phyloP scores from a whole-genome alignment of 345 rosid genomes.

The Geranium rotundifolium region DNA sequence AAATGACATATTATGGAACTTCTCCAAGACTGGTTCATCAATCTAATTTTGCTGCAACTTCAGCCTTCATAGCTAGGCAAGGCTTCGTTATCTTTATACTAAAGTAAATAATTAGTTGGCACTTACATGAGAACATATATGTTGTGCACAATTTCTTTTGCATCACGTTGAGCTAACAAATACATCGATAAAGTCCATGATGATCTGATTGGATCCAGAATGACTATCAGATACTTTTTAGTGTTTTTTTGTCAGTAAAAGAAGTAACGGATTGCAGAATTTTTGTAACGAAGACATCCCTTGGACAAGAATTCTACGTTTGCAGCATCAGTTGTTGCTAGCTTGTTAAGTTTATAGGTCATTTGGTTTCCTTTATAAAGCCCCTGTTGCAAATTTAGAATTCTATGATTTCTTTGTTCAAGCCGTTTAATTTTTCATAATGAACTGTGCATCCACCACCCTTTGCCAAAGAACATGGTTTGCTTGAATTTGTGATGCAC shows the following conservation, averaged over 20 bases:
- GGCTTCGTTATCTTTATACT: conserved; percentile 11
- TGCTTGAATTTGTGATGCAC: no score
- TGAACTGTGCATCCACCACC: no score
- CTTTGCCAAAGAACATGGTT: no score
- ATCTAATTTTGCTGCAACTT: conserved; percentile 94
- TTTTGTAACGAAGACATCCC: background rate
- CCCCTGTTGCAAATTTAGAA: background rate
- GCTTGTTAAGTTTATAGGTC: no score
- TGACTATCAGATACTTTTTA: background rate
- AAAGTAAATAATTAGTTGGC: no score
- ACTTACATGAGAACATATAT: no score
- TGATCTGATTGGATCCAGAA: background rate
- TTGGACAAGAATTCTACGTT: background rate
- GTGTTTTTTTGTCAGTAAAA: background rate
- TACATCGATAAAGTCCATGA: background rate
- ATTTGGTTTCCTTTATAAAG: background rate
- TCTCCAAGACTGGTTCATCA: conserved; percentile 88
- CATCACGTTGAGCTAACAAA: no score
- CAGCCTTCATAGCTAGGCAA: conserved; percentile 90
- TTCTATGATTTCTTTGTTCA: no score
- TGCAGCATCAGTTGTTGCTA: background rate
- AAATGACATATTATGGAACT: conserved; percentile 77
- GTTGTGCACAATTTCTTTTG: no score
- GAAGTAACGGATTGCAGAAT: background rate
- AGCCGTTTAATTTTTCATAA: no score